Conservation (phyloP, 345 rosid species). For the Balakata baccata region DNA sequence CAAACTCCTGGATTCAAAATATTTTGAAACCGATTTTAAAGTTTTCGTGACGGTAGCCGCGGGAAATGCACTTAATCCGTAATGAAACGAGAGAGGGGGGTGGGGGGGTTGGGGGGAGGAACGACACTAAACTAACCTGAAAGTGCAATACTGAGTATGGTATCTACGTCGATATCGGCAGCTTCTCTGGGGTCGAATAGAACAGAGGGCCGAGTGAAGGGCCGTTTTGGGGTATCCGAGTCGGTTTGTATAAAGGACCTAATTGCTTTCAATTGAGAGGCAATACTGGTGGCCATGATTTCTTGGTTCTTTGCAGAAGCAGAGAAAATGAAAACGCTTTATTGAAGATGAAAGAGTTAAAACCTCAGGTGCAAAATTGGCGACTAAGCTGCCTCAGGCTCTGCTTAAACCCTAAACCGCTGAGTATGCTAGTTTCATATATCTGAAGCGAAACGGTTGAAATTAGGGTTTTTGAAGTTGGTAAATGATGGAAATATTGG, state of each 20-base stretch:
- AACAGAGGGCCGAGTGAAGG: constrained; percentile 58
- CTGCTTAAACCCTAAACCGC: constrained; percentile 2
- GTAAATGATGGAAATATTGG: background rate
- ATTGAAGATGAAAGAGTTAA: background rate
- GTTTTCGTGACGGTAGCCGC: background rate
- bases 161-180: constrained; percentile 70
- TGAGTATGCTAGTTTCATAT: background rate
- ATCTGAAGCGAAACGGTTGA: background rate
- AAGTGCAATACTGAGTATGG: constrained; percentile 52
- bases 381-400: background rate
- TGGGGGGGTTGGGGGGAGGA: no score
- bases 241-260: constrained; percentile 50
- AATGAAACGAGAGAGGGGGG: background rate
- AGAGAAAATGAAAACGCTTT: background rate
- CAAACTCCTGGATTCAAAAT: background rate
- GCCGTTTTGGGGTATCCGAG: constrained; percentile 49
- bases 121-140: constrained; percentile 37
- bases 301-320: background rate
- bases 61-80: background rate
- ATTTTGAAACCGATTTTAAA: background rate
- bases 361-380: background rate
- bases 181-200: constrained; percentile 57
- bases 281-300: constrained; percentile 55
- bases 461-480: constrained; percentile 9
- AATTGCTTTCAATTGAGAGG: constrained; percentile 63